These are phyloP conservation scores for Pseudofabraea citricarpa DNA, from an alignment of 2,329 filamentous ascomycete species.

Conservation along the genomic window DNA sequence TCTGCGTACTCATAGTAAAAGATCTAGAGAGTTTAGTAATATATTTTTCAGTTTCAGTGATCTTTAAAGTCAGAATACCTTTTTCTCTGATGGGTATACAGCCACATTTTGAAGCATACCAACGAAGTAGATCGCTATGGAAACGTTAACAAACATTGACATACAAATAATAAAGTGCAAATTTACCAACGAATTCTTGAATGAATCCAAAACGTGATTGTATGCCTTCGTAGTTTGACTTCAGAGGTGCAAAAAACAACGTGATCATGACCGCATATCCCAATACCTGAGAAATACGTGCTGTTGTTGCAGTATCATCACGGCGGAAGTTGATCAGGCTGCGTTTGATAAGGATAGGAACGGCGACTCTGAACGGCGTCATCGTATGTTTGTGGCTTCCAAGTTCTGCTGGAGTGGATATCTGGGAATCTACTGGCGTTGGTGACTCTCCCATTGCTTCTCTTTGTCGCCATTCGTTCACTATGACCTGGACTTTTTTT, in stretches of 20 bases:
- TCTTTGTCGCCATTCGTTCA: constrained; percentile 46
- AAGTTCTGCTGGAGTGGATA: constrained; percentile 61
- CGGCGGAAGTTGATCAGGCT: constrained; percentile 62
- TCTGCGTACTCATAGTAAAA: constrained; percentile 73
- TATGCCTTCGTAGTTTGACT: constrained; percentile 61
- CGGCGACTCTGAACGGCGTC: constrained; percentile 53
- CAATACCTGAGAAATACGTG: constrained; percentile 59
- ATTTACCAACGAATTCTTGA: constrained; percentile 48
- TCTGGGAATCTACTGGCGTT: neutral
- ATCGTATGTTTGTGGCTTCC: constrained; percentile 57
- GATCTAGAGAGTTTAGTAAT: constrained; percentile 45
- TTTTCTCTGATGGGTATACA: constrained; percentile 57
- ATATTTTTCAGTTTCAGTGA: neutral
- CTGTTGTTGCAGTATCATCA: constrained; percentile 56
- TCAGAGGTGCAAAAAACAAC: constrained; percentile 64
- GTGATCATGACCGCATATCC: constrained; percentile 55
- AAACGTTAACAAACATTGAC: too few species aligned
- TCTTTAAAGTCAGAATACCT: neutral
- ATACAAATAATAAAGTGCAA: too few species aligned
- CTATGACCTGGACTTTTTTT: constrained; percentile 52
- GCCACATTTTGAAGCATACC: constrained; percentile 75
- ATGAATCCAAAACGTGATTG: constrained; percentile 69
- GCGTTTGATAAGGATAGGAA: constrained; percentile 60
- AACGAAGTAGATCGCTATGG: constrained; percentile 64
- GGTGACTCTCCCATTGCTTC: neutral